phyloP scores from a whole-genome alignment of 164 flowering plant genomes.

The Saururus chinensis region DNA sequence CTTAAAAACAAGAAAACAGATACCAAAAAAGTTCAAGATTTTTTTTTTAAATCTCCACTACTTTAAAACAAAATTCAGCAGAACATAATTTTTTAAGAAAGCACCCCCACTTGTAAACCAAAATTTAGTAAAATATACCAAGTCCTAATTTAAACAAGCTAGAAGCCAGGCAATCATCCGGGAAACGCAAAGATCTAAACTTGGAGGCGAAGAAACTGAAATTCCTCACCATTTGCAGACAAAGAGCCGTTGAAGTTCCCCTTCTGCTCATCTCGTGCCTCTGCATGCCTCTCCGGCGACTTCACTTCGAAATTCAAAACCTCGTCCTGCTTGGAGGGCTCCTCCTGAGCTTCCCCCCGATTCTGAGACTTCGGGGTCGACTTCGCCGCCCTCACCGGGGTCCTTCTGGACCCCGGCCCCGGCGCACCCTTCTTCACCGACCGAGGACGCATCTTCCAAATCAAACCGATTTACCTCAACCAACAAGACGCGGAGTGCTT shows the following conservation, averaged over 20 bases:
- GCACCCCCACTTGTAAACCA: too few species aligned
- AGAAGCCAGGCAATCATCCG: neutral
- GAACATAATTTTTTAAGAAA: too few species aligned
- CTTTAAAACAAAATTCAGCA: too few species aligned
- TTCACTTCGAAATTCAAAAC: neutral
- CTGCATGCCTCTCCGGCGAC: constrained; percentile 2
- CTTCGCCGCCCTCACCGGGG: constrained; percentile 6
- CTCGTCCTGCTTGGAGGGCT: constrained; percentile 6
- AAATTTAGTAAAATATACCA: too few species aligned
- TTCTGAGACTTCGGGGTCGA: constrained; percentile 3
- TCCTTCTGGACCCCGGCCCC: constrained; percentile 2
- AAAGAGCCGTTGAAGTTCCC: constrained; percentile 7
- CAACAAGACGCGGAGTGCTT: too few species aligned
- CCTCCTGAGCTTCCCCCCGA: constrained; percentile 3
- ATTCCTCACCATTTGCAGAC: constrained; percentile 22
- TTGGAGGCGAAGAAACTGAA: neutral
- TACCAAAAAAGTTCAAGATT: too few species aligned
- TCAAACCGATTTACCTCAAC: too few species aligned
- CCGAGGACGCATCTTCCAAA: constrained; percentile 10
- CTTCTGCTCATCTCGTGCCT: constrained; percentile 9
- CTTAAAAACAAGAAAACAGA: too few species aligned
- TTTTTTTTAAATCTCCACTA: too few species aligned
- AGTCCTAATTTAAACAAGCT: neutral
- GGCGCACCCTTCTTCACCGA: constrained; percentile 9
- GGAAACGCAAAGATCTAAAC: neutral